These are phyloP conservation scores for Hyaloscypha variabilis DNA, from an alignment of 495 filamentous ascomycete genomes.

Conservation along the genomic window DNA sequence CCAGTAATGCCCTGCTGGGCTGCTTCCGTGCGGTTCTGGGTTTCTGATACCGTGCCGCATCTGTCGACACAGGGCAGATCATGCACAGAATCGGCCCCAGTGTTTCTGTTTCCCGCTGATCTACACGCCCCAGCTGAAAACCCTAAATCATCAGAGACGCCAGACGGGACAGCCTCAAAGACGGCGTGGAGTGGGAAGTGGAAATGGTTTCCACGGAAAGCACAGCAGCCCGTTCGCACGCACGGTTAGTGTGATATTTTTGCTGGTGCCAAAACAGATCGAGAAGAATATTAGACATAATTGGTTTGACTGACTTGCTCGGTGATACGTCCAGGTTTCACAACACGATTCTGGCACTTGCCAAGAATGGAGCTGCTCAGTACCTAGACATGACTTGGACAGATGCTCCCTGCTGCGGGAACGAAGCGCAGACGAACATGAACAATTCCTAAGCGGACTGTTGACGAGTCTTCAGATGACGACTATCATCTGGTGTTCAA, in stretches of 20 bases:
- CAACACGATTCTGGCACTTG: neutral
- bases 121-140: slow-evolving; percentile 6
- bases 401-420: neutral
- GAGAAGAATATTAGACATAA: neutral
- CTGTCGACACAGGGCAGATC: neutral
- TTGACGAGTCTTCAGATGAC: no score
- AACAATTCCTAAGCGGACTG: no score
- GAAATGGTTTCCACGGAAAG: neutral
- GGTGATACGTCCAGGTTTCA: slow-evolving; percentile 14
- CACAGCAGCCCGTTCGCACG: neutral
- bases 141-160: slow-evolving; percentile 1
- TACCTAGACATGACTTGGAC: neutral
- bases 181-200: neutral
- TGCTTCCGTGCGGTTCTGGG: neutral
- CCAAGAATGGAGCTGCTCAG: neutral
- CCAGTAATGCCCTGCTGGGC: neutral
- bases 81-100: neutral
- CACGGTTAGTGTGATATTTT: neutral
- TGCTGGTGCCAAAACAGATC: neutral
- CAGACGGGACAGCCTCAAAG: neutral
- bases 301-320: slow-evolving; percentile 4
- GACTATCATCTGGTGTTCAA: neutral
- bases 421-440: neutral
- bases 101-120: slow-evolving; percentile 12
- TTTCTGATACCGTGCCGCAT: slow-evolving; percentile 7